phyloP scores from a whole-genome alignment of 2,329 filamentous ascomycete genomes.

The Proliferodiscus dingleyae region DNA sequence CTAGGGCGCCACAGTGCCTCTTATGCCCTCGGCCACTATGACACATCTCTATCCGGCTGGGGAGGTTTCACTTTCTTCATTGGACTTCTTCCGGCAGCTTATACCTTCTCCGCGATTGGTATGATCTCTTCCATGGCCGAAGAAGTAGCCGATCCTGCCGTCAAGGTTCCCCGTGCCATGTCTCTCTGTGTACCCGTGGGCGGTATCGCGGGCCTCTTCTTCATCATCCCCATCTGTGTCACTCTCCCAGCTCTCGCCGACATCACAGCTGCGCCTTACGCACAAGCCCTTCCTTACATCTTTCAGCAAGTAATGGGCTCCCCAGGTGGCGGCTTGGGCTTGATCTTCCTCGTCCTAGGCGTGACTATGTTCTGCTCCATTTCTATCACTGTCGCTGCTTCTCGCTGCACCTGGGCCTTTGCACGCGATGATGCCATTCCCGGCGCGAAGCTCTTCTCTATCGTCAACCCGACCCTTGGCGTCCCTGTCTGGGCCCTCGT shows the following conservation, averaged over 20 bases:
- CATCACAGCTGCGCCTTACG: constrained; percentile 62
- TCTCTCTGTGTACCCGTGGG: constrained; percentile 64
- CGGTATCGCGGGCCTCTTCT: constrained; percentile 60
- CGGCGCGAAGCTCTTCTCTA: constrained; percentile 60
- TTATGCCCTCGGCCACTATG: constrained; percentile 66
- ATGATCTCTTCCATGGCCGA: constrained; percentile 71
- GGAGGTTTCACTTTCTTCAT: constrained; percentile 69
- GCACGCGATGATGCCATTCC: constrained; percentile 71
- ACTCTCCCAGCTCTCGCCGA: constrained; percentile 63
- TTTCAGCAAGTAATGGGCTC: constrained; percentile 65
- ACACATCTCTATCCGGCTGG: constrained; percentile 62
- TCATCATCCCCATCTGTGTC: constrained; percentile 70
- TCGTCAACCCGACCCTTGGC: constrained; percentile 59
- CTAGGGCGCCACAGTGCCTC: constrained; percentile 50
- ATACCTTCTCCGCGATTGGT: constrained; percentile 61
- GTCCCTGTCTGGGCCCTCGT: constrained; percentile 67
- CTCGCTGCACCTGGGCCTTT: constrained; percentile 71
- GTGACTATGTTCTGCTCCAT: constrained; percentile 74
- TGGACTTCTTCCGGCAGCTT: constrained; percentile 58
- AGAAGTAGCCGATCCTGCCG: constrained; percentile 63
- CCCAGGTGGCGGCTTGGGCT: constrained; percentile 64
- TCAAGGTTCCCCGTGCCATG: constrained; percentile 67
- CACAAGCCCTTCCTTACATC: constrained; percentile 69
- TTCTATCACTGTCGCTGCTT: constrained; percentile 68
- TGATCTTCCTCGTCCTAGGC: constrained; percentile 70